phyloP scores from a whole-genome alignment of 2,329 filamentous ascomycete species.

The Pezicula rhizophila region DNA sequence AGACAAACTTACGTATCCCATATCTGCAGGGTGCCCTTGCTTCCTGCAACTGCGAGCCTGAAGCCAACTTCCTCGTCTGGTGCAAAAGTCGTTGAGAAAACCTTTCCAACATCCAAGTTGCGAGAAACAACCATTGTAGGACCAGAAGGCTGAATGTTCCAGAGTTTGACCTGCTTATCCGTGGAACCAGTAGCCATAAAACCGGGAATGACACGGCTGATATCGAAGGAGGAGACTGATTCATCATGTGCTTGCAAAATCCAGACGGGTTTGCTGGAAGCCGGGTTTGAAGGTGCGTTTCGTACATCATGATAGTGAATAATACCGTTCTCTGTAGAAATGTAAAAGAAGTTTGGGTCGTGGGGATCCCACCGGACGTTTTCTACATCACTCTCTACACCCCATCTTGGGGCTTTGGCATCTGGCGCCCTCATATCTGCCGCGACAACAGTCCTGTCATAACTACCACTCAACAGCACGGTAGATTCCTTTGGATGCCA shows the following conservation, averaged over 20 bases:
- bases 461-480: conserved; percentile 84
- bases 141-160: conserved; percentile 78
- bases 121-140: conserved; percentile 88
- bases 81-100: conserved; percentile 86
- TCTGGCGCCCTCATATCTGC: conserved; percentile 93
- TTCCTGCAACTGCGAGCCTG: conserved; percentile 86
- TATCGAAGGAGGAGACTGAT: conserved; percentile 84
- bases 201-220: conserved; percentile 84
- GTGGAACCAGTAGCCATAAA: conserved; percentile 91
- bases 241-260: conserved; percentile 93
- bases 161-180: conserved; percentile 93
- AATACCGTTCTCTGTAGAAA: conserved; percentile 85
- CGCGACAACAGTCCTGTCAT: conserved; percentile 90
- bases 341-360: conserved; percentile 88
- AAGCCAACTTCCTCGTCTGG: conserved; percentile 89
- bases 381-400: conserved; percentile 93
- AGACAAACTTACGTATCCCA: conserved; percentile 68
- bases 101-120: conserved; percentile 88
- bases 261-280: conserved; percentile 81
- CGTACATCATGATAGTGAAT: conserved; percentile 90
- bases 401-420: conserved; percentile 76
- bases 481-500: conserved; percentile 90
- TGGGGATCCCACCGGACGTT: conserved; percentile 90
- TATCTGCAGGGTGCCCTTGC: conserved; percentile 85
- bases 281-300: conserved; percentile 65